Percentiles rank a stretch among this genome's conserved stretches.
Evolutionary conservation across 257 asterid genomes (phyloP).

Genomic region (Salvia splendens): DNA sequence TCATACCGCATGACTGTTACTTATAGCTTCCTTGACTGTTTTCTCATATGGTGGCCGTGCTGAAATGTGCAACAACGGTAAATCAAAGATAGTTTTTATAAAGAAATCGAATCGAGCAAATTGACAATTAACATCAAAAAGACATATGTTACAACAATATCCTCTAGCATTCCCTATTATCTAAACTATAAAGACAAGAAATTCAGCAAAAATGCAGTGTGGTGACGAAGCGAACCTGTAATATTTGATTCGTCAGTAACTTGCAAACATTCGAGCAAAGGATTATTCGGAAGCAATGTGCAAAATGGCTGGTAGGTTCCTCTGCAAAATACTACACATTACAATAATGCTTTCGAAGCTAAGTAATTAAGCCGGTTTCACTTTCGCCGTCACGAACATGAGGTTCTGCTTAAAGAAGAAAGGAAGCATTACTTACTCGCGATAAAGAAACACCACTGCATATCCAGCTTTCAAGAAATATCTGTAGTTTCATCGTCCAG

Average conservation of each 20-base stretch:
- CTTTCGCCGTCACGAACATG: no score
- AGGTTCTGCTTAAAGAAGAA: conserved; percentile 14
- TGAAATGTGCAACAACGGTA: conserved; percentile 39
- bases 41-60: conserved; percentile 53
- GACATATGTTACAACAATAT: not conserved
- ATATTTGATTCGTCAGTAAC: conserved; percentile 51
- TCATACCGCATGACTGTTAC: conserved; percentile 54
- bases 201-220: no score
- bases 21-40: conserved; percentile 58
- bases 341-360: conserved; percentile 1
- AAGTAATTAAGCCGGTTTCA: not conserved
- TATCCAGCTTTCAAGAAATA: conserved; percentile 88
- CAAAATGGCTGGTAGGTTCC: conserved; percentile 94
- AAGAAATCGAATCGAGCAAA: conserved; percentile 9
- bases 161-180: no score
- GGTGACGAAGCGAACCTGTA: conserved; percentile 48
- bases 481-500: conserved; percentile 46
- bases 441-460: conserved; percentile 81
- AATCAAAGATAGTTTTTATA: conserved; percentile 5
- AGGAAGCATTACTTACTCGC: conserved; percentile 54
- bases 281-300: conserved; percentile 82
- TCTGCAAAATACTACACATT: conserved; percentile 44
- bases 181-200: no score
- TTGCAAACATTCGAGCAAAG: conserved; percentile 79
- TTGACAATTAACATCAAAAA: not conserved